These are phyloP conservation scores for Globisporangium paddicum DNA, from an alignment of 352 stramenopile genomes.

Conservation along the genomic window DNA sequence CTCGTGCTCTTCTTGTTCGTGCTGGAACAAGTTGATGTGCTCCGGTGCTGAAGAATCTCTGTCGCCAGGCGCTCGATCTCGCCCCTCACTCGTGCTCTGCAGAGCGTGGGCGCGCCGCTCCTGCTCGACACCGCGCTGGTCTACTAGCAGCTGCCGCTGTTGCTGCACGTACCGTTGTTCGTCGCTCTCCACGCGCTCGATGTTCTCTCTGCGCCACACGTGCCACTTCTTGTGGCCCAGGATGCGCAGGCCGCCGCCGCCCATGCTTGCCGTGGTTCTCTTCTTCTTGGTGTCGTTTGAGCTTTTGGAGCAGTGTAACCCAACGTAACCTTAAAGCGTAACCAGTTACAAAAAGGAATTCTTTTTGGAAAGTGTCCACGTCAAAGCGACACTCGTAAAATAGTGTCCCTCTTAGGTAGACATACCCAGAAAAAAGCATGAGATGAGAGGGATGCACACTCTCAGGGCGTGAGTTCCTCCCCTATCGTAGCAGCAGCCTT, in stretches of 20 bases:
- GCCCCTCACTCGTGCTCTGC: not conserved
- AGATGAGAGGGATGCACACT: too few species aligned
- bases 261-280: constrained; percentile 24
- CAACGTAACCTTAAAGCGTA: not conserved
- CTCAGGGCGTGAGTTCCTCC: too few species aligned
- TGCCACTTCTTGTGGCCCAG: constrained; percentile 83
- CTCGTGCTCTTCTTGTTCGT: constrained; percentile 17
- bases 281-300: not conserved
- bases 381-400: too few species aligned
- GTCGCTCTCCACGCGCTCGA: constrained; percentile 69
- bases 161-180: constrained; percentile 41
- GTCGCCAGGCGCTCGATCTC: not conserved
- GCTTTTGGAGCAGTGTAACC: not conserved
- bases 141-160: constrained; percentile 22
- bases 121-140: constrained; percentile 26
- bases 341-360: not conserved
- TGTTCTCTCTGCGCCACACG: constrained; percentile 81
- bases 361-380: too few species aligned
- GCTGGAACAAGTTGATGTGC: constrained; percentile 43
- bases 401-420: too few species aligned
- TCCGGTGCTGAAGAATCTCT: not conserved
- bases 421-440: too few species aligned
- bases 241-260: constrained; percentile 59
- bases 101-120: constrained; percentile 36
- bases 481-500: too few species aligned